A percentile compares a stretch with the other conserved stretches of the same genome.
phyloP scores from a whole-genome alignment of 1,284 basidiomycete species.

The Rhizoctonia solani region DNA sequence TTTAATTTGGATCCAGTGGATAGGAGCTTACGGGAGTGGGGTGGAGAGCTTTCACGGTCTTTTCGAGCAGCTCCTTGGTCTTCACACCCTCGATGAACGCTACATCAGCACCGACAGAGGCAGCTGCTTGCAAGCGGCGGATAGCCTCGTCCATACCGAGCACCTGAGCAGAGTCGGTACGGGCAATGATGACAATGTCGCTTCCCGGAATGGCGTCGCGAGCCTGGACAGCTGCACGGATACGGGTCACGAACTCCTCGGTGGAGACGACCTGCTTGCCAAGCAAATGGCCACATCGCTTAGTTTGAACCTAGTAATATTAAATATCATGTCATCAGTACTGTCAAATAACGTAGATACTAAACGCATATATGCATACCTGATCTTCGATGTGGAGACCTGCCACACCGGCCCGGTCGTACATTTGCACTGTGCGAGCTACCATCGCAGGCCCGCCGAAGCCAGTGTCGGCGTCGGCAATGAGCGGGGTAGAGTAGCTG shows the following conservation, averaged over 20 bases:
- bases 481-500: no score
- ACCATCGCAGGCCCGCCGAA: constrained; percentile 80
- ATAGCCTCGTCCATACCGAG: constrained; percentile 81
- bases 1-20: no score
- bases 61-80: constrained; percentile 65
- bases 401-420: constrained; percentile 71
- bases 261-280: constrained; percentile 80
- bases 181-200: constrained; percentile 78
- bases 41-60: constrained; percentile 65
- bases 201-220: constrained; percentile 70
- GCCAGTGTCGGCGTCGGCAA: constrained; percentile 79
- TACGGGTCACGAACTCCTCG: no score
- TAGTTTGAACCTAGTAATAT: constrained; percentile 78
- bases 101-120: constrained; percentile 77
- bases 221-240: constrained; percentile 75
- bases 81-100: constrained; percentile 84
- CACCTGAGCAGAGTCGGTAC: constrained; percentile 80
- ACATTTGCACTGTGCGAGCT: constrained; percentile 73
- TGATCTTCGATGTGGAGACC: constrained; percentile 68
- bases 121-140: constrained; percentile 67
- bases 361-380: no score
- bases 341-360: background rate
- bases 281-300: constrained; percentile 79
- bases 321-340: background rate
- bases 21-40: constrained; percentile 58